Evolutionary conservation across 495 filamentous ascomycete species (phyloP).

Genomic region (Aspergillus baeticus): DNA sequence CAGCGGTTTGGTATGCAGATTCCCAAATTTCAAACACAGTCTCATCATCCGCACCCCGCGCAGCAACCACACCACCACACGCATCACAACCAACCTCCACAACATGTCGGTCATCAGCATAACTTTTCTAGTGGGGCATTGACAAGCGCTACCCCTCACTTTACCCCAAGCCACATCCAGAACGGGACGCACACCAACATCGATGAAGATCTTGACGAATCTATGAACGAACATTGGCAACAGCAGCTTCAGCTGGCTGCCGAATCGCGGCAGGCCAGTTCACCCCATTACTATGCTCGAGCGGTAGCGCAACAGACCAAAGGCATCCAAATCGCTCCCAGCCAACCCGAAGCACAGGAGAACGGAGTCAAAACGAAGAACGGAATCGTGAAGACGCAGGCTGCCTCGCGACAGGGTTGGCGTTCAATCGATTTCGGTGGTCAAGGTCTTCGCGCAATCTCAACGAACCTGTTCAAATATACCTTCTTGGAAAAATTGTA

Average conservation of each 20-base stretch:
- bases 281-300: constrained; percentile 66
- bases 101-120: constrained; percentile 73
- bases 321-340: constrained; percentile 56
- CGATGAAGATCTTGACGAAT: constrained; percentile 56
- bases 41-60: constrained; percentile 69
- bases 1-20: constrained; percentile 65
- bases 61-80: constrained; percentile 72
- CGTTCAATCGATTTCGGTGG: constrained; percentile 88
- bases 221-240: constrained; percentile 81
- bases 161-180: constrained; percentile 68
- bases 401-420: constrained; percentile 77
- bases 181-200: constrained; percentile 66
- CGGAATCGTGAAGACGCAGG: constrained; percentile 53
- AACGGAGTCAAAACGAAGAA: constrained; percentile 60
- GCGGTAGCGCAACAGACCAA: constrained; percentile 56
- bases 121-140: constrained; percentile 74
- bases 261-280: constrained; percentile 63
- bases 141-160: constrained; percentile 70
- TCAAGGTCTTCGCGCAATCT: constrained; percentile 81
- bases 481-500: constrained; percentile 85
- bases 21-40: constrained; percentile 69
- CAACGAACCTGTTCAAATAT: constrained; percentile 78
- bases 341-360: constrained; percentile 62
- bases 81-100: constrained; percentile 70
- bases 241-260: constrained; percentile 79